A percentile compares a stretch with the other conserved stretches of the same genome.
Evolutionary conservation across 148 eudicot genomes (phyloP).

Genomic region (Chenopodium album): DNA sequence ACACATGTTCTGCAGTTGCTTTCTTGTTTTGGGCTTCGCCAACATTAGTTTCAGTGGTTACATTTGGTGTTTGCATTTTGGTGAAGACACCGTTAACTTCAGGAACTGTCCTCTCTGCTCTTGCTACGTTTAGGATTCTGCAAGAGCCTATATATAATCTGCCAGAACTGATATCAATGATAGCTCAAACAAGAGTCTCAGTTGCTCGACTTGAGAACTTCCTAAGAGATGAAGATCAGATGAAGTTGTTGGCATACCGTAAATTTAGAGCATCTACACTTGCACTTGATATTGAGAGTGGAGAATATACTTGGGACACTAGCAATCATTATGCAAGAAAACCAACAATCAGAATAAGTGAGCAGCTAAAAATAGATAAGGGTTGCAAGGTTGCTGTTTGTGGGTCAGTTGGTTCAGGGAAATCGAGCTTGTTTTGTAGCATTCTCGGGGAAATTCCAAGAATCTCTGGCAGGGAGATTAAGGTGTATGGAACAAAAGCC

Average conservation of each 20-base stretch:
- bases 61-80: conserved; percentile 75
- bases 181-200: conserved; percentile 83
- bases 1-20: conserved; percentile 74
- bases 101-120: conserved; percentile 76
- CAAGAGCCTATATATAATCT: conserved; percentile 92
- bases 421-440: conserved; percentile 78
- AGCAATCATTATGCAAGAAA: conserved; percentile 32
- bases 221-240: conserved; percentile 48
- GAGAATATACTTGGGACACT: conserved; percentile 74
- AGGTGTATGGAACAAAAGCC: conserved; percentile 71
- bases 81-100: conserved; percentile 70
- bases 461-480: conserved; percentile 52
- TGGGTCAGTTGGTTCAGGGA: conserved; percentile 93
- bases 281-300: conserved; percentile 57
- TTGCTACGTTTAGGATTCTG: conserved; percentile 86
- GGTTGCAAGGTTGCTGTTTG: conserved; percentile 84
- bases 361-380: conserved; percentile 45
- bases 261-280: conserved; percentile 33
- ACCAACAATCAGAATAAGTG: conserved; percentile 52
- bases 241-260: conserved; percentile 30
- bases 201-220: conserved; percentile 62
- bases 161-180: conserved; percentile 77
- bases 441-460: conserved; percentile 84
- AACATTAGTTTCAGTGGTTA: conserved; percentile 72
- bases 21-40: conserved; percentile 97